Percentiles rank a stretch among this genome's conserved stretches.
These are phyloP conservation scores for Kwoniella sp. DNA, from an alignment of 768 basidiomycete genomes.

Conservation along the genomic window DNA sequence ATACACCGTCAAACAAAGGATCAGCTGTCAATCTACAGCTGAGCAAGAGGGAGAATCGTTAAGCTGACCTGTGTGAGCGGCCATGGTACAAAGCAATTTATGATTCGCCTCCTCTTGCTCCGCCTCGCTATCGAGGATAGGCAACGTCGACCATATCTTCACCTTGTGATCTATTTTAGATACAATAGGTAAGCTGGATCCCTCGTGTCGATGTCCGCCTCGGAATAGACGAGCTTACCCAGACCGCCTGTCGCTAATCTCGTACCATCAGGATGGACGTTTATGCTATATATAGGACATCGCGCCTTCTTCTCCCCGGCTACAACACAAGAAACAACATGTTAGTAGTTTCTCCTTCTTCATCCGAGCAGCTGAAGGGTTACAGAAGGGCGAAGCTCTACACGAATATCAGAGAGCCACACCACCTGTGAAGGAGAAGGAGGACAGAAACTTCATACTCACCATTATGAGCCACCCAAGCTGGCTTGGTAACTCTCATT, in stretches of 20 bases:
- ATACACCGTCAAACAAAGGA: no score
- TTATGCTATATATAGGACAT: slow-evolving; percentile 84
- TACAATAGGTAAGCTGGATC: no score
- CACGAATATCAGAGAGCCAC: no score
- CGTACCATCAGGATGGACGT: slow-evolving; percentile 93
- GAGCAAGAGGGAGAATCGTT: neutral
- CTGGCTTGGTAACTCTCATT: slow-evolving; percentile 53
- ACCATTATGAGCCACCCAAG: slow-evolving; percentile 55
- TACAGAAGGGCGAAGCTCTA: neutral
- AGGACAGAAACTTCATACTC: no score
- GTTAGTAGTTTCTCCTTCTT: neutral
- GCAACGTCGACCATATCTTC: slow-evolving; percentile 95
- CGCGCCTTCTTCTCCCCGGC: slow-evolving; percentile 66
- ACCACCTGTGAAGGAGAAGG: no score
- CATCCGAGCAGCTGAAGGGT: neutral
- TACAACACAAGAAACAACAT: neutral
- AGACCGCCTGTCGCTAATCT: slow-evolving; percentile 96
- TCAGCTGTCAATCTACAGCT: no score
- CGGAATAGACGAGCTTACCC: slow-evolving; percentile 46
- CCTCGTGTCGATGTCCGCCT: no score
- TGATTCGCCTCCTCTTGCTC: slow-evolving; percentile 72
- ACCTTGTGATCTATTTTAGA: slow-evolving; percentile 74
- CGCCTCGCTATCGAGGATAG: slow-evolving; percentile 73
- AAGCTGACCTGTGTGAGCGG: slow-evolving; percentile 78
- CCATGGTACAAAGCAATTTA: slow-evolving; percentile 84